phyloP scores from a whole-genome alignment of 805 yeast genomes.

The Sungouiella thailandica region DNA sequence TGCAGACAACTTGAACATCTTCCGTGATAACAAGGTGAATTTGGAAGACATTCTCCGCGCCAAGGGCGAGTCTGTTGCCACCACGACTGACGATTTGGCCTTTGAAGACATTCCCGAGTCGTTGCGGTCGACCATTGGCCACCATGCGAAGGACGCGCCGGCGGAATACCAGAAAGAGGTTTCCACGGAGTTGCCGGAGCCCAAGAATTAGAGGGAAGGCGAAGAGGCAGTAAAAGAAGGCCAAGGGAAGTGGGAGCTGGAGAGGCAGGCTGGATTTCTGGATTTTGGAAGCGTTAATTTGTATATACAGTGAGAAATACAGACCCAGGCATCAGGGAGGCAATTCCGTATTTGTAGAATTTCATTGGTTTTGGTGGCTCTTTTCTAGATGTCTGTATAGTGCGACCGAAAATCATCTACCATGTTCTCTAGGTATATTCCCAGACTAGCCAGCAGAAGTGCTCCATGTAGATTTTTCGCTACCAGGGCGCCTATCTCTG shows the following conservation, averaged over 20 bases:
- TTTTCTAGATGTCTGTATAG: no score
- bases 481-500: not conserved
- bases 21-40: constrained; percentile 73
- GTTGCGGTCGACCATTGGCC: constrained; percentile 48
- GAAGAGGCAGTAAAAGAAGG: no score
- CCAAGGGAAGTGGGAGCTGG: no score
- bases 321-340: no score
- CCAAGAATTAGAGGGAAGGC: not conserved
- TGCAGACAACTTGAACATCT: constrained; percentile 70
- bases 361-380: no score
- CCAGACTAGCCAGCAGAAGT: no score
- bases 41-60: constrained; percentile 72
- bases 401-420: not conserved
- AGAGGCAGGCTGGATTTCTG: no score
- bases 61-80: constrained; percentile 70
- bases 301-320: no score
- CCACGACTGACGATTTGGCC: constrained; percentile 60
- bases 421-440: not conserved
- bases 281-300: no score
- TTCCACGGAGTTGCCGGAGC: constrained; percentile 2
- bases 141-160: constrained; percentile 67
- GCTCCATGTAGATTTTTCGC: no score
- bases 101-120: constrained; percentile 65
- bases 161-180: constrained; percentile 24
- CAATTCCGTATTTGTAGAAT: no score